Evolutionary conservation across 106 monocot genomes (phyloP).

Genomic region (Amphibolis antarctica): DNA sequence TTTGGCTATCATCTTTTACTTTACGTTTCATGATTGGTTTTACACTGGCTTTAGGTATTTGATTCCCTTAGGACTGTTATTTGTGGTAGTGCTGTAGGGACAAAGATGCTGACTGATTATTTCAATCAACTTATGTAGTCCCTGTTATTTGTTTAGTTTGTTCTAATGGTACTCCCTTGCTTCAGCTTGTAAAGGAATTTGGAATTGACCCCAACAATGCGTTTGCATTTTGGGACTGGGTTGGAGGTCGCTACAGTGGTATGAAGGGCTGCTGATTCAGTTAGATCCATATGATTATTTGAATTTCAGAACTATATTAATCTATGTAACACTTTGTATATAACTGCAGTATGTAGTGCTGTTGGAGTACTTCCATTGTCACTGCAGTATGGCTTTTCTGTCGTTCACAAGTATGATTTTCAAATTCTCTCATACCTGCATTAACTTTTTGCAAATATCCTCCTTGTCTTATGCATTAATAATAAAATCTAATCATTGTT

Average conservation of each 20-base stretch:
- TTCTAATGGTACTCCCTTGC: too few relatives aligned
- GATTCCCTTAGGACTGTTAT: not conserved
- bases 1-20: too few relatives aligned
- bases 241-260: constrained; percentile 99
- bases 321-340: constrained; percentile 4
- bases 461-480: not conserved
- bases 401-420: constrained; percentile 71
- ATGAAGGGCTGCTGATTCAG: constrained; percentile 7
- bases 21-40: too few relatives aligned
- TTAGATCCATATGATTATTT: not conserved
- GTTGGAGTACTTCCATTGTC: constrained; percentile 94
- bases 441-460: not conserved
- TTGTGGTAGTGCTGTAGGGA: not conserved
- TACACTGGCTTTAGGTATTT: not conserved
- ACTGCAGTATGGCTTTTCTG: constrained; percentile 89
- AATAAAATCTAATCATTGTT: not conserved
- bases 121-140: too few relatives aligned
- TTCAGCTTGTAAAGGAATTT: constrained; percentile 87
- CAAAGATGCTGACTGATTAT: too few relatives aligned
- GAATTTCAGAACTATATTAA: not conserved
- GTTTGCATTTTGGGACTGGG: constrained; percentile 99
- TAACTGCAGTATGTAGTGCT: constrained; percentile 93
- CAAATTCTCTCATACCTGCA: not conserved
- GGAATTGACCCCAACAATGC: constrained; percentile 89
- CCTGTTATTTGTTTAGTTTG: too few relatives aligned